Evolutionary conservation across 805 yeast species (phyloP), one percentile per base, ranked within the genome.

Genomic region (Candida krabiensis): DNA sequence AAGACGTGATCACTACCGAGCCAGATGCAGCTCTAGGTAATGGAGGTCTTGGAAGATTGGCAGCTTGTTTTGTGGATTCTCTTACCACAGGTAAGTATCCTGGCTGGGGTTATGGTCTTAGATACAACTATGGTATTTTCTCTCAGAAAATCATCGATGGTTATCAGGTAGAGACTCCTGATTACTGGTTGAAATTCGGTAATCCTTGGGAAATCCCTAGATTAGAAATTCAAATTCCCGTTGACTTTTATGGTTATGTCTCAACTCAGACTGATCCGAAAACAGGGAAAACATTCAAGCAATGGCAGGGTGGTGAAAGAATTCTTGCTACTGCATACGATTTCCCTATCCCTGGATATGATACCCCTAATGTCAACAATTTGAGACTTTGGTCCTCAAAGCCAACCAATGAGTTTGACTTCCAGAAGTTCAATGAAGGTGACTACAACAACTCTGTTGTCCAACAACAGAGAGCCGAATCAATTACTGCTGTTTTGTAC

Each of bases 21-120:
- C 93, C 95, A 0, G 97, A 89, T 63, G 96, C 96, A 9, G 96
- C 89, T 18, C 73, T 89, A 38, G 97, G 97, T 55, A 90, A 90
- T 56, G 97, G 97, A 58, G 97, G 97, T 47, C 70, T 89, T 40
- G 97, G 97, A 46, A 79, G 97, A 60, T 71, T 89, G 57, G 96
- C 96, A 16, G 96, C 96, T 15, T 90, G 96, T 65, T 89, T 88
- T 59, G 78, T 89, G 33, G 96, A 90, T 66, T 87, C 96, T 1
- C 68, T 89, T 60, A 79, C 93, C 24, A 80, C 95, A 4, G 83
- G 86, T 49, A 81, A 86, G 62, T 86, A 86, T 61, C 88, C 95
- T 13, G 96, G 95, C 35, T 89, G 97, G 97, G 97, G 97, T 47
- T 89, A 89, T 61, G 96, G 97, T 43, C 69, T 89, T 51, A 83